Percentiles rank a stretch among this genome's conserved stretches.
Evolutionary conservation across 1,284 basidiomycete genomes (phyloP).

Genomic region (Hemileccinum hortonii): DNA sequence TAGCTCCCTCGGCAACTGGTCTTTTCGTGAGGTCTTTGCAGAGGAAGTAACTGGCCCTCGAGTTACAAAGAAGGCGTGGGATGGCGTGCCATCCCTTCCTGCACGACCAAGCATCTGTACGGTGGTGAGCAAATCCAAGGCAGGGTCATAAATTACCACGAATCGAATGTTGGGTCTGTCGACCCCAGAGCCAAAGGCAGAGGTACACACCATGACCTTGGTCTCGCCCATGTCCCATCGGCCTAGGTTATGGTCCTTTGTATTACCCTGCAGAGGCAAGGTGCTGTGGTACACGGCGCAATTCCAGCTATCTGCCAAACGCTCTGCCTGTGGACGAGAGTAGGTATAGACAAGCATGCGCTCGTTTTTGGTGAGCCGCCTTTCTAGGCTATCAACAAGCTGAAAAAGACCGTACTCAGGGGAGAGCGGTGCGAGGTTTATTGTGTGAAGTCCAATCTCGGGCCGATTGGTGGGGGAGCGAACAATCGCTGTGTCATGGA

Average conservation of each 20-base stretch:
- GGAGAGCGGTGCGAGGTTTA: not conserved
- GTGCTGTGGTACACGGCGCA: not conserved
- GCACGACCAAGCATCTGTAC: not conserved
- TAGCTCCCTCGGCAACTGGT: no score
- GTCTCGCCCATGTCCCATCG: not conserved
- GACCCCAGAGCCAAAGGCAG: not conserved
- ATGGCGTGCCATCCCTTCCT: not conserved
- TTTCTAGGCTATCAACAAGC: not conserved
- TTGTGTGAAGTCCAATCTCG: not conserved
- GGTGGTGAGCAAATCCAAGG: not conserved
- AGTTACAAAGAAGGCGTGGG: not conserved
- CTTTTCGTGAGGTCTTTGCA: no score
- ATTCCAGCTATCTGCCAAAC: not conserved
- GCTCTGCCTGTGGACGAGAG: not conserved
- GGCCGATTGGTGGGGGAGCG: not conserved
- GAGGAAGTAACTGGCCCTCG: no score
- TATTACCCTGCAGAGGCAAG: not conserved
- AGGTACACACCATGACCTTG: not conserved
- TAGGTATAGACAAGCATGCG: not conserved
- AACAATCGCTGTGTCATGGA: not conserved
- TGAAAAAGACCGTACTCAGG: no score
- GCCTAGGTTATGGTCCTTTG: not conserved
- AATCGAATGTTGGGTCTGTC: not conserved
- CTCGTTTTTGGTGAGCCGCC: not conserved
- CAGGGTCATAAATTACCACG: not conserved